Evolutionary conservation across 345 rosid species (phyloP).

Genomic region (Eucalyptus brandiana): DNA sequence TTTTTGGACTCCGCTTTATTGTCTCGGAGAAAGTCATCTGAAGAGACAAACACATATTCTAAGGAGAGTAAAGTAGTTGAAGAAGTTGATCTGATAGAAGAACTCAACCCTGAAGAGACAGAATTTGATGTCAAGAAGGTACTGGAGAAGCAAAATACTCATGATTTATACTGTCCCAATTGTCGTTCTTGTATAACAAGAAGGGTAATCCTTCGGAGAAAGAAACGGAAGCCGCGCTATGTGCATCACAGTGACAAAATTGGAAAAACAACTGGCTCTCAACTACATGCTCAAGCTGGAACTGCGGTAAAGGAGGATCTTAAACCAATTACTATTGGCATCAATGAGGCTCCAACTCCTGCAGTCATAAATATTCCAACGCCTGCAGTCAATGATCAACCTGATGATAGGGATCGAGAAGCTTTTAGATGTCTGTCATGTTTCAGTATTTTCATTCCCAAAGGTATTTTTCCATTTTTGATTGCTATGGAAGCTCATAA

Average conservation of each 20-base stretch:
- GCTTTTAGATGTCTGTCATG: conserved; percentile 67
- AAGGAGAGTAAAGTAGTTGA: background rate
- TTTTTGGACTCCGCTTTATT: no score
- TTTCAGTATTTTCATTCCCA: conserved; percentile 55
- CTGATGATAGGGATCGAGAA: background rate
- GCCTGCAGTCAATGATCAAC: background rate
- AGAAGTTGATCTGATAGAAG: conserved; percentile 26
- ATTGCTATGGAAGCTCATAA: background rate
- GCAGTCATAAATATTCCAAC: background rate
- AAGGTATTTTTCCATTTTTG: conserved; percentile 19
- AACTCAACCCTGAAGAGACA: conserved; percentile 26
- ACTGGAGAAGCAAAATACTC: conserved; percentile 61
- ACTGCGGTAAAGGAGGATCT: background rate
- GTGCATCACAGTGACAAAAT: background rate
- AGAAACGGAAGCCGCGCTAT: background rate
- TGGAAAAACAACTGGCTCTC: background rate
- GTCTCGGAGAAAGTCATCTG: background rate
- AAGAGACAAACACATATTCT: background rate
- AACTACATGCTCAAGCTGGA: background rate
- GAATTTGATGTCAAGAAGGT: conserved; percentile 53
- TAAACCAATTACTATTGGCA: background rate
- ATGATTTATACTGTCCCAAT: conserved; percentile 76
- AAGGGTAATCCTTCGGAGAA: conserved; percentile 52
- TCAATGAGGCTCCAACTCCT: background rate
- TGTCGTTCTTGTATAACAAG: conserved; percentile 74